Conservation (phyloP, 345 rosid genomes). For the Clarkia xantiana region DNA sequence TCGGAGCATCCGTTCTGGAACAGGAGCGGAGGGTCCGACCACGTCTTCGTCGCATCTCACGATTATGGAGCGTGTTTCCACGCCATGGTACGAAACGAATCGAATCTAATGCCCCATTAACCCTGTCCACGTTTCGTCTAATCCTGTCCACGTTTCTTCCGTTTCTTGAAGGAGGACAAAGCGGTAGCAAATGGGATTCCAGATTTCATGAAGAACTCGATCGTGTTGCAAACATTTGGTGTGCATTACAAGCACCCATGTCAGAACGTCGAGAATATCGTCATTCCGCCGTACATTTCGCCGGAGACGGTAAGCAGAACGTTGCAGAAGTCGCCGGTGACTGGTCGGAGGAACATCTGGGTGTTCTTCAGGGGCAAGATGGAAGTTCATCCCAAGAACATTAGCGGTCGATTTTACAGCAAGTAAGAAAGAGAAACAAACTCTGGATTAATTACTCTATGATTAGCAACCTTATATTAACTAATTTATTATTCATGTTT, state of each 20-base stretch:
- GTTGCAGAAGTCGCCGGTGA: slow-evolving; percentile 22
- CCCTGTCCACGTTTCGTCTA: too few relatives aligned
- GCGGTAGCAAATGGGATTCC: slow-evolving; percentile 78
- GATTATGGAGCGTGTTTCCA: slow-evolving; percentile 93
- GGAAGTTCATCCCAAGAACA: slow-evolving; percentile 91
- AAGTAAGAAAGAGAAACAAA: slow-evolving; percentile 40
- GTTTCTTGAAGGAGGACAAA: slow-evolving; percentile 50
- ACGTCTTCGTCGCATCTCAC: slow-evolving; percentile 86
- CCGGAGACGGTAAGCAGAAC: slow-evolving; percentile 47
- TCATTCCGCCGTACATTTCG: slow-evolving; percentile 74
- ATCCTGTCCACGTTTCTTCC: background rate
- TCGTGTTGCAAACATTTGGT: slow-evolving; percentile 81
- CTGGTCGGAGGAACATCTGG: slow-evolving; percentile 58
- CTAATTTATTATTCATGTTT: too few relatives aligned
- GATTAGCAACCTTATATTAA: too few relatives aligned
- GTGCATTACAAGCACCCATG: slow-evolving; percentile 76
- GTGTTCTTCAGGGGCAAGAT: slow-evolving; percentile 89
- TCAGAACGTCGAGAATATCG: slow-evolving; percentile 69
- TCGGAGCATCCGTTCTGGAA: slow-evolving; percentile 58
- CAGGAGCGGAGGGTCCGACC: slow-evolving; percentile 66
- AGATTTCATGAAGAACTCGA: slow-evolving; percentile 57
- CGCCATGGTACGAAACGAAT: slow-evolving; percentile 37
- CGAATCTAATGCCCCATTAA: too few relatives aligned
- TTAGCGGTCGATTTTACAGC: slow-evolving; percentile 85
- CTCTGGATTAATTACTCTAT: too few relatives aligned